Conservation (phyloP, 305 asterid species). For the Fraxinus albicans region DNA sequence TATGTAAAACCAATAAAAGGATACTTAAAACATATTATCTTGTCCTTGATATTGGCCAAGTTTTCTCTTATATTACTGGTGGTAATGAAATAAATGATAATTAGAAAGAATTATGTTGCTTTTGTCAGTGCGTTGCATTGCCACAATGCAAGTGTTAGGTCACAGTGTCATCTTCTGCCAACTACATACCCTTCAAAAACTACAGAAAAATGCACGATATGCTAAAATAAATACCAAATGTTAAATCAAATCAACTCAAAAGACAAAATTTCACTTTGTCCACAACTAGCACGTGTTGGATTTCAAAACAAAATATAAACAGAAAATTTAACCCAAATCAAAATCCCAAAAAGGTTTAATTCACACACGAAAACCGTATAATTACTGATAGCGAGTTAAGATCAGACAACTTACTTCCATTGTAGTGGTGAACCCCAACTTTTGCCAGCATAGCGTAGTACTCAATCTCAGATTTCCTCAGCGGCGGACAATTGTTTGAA, state of each 20-base stretch:
- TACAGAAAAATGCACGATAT: neutral
- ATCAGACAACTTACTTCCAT: conserved; percentile 54
- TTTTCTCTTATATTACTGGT: neutral
- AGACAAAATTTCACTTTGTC: neutral
- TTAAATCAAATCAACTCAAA: neutral
- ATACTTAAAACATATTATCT: neutral
- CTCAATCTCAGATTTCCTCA: conserved; percentile 83
- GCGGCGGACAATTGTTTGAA: conserved; percentile 81
- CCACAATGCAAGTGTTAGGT: neutral
- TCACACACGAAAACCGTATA: neutral
- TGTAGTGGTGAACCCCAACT: conserved; percentile 73
- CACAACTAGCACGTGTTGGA: neutral
- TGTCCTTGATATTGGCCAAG: neutral
- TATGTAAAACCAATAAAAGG: neutral
- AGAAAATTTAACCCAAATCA: neutral
- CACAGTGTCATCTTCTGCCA: neutral
- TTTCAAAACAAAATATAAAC: neutral
- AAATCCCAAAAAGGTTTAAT: neutral
- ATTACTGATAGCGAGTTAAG: neutral
- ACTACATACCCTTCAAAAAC: neutral
- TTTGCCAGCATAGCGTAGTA: conserved; percentile 73
- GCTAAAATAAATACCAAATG: neutral
- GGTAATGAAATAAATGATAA: neutral
- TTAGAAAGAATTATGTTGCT: neutral
- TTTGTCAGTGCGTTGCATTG: neutral